A percentile compares a stretch with the other conserved stretches of the same genome.
phyloP scores from a whole-genome alignment of 2,329 filamentous ascomycete genomes.

The Penicillium sp. region DNA sequence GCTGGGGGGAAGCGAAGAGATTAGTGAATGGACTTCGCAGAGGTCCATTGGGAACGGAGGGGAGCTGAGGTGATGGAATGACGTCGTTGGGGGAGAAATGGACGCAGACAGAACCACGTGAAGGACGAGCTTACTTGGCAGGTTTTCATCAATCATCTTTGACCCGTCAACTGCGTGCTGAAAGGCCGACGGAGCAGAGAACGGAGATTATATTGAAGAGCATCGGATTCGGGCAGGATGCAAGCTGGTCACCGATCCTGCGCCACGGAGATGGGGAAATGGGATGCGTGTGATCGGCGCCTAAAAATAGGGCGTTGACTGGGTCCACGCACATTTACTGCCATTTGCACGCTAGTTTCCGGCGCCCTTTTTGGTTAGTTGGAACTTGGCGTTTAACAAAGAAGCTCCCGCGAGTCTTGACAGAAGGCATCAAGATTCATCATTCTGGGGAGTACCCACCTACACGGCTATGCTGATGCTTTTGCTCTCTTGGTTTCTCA shows the following conservation, averaged over 20 bases:
- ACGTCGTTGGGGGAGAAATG: constrained; percentile 12
- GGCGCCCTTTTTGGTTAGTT: not conserved
- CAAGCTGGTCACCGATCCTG: constrained; percentile 8
- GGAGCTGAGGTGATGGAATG: constrained; percentile 9
- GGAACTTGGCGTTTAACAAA: not conserved
- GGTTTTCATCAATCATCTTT: constrained; percentile 86
- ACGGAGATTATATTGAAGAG: constrained; percentile 11
- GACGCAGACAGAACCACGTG: not conserved
- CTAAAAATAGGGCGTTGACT: constrained; percentile 26
- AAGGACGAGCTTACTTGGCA: constrained; percentile 62
- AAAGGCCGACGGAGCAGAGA: not conserved
- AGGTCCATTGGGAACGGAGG: not conserved
- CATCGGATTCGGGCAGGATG: not conserved
- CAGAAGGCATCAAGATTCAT: constrained; percentile 7
- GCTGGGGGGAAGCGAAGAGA: constrained; percentile 39
- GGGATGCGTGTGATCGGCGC: constrained; percentile 22
- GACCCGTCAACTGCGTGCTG: constrained; percentile 3
- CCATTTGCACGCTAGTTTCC: constrained; percentile 6
- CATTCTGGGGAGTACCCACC: constrained; percentile 11
- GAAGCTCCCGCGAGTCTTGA: not conserved
- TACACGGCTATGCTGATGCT: constrained; percentile 10
- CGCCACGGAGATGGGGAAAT: constrained; percentile 11
- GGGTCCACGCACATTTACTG: not conserved
- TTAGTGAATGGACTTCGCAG: not conserved
- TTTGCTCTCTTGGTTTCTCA: not conserved